These are phyloP conservation scores for Nannochloropsis gaditana DNA, from an alignment of 108 stramenopile species.

Conservation along the genomic window DNA sequence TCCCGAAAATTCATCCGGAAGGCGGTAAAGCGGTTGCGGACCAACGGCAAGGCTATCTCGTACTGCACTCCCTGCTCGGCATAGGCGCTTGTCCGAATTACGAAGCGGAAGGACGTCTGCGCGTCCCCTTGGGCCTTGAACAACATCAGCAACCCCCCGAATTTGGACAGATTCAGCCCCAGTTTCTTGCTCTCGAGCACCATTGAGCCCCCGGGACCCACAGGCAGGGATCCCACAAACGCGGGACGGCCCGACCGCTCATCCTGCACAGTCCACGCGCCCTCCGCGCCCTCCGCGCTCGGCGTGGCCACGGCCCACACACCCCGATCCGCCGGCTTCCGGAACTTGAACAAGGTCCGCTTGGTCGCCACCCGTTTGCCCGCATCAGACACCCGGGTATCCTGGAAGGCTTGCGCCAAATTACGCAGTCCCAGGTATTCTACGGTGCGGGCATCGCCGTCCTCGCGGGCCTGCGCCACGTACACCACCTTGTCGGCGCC, in stretches of 20 bases:
- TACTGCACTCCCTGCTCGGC: not conserved
- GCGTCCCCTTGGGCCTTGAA: constrained; percentile 2
- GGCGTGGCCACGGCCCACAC: not conserved
- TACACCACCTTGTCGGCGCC: constrained; percentile 56
- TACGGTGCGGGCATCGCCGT: constrained; percentile 36
- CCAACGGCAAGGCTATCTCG: not conserved
- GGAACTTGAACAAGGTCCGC: constrained; percentile 77
- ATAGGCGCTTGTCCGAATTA: not conserved
- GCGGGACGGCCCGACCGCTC: constrained; percentile 7
- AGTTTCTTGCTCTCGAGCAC: not conserved
- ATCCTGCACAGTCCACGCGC: not conserved
- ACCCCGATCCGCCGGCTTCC: constrained; percentile 22
- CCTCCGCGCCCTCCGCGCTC: not conserved
- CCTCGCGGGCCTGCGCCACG: not conserved
- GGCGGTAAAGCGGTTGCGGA: not conserved
- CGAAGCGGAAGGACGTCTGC: not conserved
- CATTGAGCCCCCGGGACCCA: not conserved
- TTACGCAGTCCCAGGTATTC: constrained; percentile 72
- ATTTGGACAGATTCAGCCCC: not conserved
- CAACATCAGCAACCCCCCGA: not conserved
- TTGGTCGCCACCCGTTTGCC: constrained; percentile 76
- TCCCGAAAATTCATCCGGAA: constrained; percentile 13
- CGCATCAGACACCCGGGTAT: constrained; percentile 75
- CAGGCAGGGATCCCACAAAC: not conserved
- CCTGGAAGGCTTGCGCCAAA: constrained; percentile 71